Percentiles rank a stretch among this genome's conserved stretches.
Conservation (phyloP, 2,329 filamentous ascomycete species). For the Geosmithia putterillii region DNA sequence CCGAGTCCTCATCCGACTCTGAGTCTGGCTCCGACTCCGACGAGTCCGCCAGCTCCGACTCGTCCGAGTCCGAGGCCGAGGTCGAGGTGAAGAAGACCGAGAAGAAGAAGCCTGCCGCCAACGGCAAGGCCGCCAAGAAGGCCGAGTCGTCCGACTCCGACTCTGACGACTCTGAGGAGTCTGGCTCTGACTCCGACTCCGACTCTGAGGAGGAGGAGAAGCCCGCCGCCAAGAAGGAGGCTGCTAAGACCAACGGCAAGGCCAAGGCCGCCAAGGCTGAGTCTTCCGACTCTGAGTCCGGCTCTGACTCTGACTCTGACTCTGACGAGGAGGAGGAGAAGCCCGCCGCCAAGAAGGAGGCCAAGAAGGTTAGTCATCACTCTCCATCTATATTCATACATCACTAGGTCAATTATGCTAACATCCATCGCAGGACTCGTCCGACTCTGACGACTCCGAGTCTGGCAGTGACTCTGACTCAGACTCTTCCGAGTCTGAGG, state of each 20-base stretch:
- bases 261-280: slow-evolving; percentile 7
- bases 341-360: slow-evolving; percentile 13
- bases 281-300: slow-evolving; percentile 16
- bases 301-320: slow-evolving; percentile 25
- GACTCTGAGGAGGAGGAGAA: slow-evolving; percentile 23
- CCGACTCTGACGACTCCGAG: slow-evolving; percentile 20
- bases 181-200: slow-evolving; percentile 13
- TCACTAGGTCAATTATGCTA: slow-evolving; percentile 3
- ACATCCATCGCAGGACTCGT: slow-evolving; percentile 20
- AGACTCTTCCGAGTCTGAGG: slow-evolving; percentile 21
- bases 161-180: slow-evolving; percentile 18
- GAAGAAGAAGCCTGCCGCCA: slow-evolving; percentile 21
- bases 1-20: slow-evolving; percentile 24
- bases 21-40: slow-evolving; percentile 8
- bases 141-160: slow-evolving; percentile 7
- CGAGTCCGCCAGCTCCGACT: slow-evolving; percentile 13
- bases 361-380: slow-evolving; percentile 11
- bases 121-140: slow-evolving; percentile 16
- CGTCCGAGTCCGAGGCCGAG: slow-evolving; percentile 21
- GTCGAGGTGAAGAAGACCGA: slow-evolving; percentile 12
- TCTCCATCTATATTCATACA: not conserved
- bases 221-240: slow-evolving; percentile 13
- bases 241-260: slow-evolving; percentile 9
- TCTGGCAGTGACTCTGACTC: slow-evolving; percentile 13
- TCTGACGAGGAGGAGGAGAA: slow-evolving; percentile 17